Evolutionary conservation across 139 green algal species (phyloP).

Genomic region (Nannochloris sp.): DNA sequence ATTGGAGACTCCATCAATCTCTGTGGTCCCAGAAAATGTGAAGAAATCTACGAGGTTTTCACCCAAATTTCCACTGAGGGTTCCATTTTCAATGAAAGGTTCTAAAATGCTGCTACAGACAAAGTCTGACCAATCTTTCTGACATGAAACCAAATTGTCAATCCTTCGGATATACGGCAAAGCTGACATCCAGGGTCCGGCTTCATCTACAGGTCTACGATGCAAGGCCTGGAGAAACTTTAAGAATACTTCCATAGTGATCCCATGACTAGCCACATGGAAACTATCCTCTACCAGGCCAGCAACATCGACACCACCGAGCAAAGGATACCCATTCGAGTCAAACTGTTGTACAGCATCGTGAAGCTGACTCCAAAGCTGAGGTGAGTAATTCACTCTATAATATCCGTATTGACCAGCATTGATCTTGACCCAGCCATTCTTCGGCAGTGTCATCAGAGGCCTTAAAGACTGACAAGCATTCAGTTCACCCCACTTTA

Average conservation of each 20-base stretch:
- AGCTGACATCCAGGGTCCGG: conserved; percentile 33
- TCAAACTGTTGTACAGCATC: conserved; percentile 14
- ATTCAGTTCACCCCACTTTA: conserved; percentile 19
- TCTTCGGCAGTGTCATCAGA: neutral
- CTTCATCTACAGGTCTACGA: conserved; percentile 11
- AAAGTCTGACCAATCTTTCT: neutral
- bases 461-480: conserved; percentile 6
- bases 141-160: conserved; percentile 14
- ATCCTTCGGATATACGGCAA: conserved; percentile 16
- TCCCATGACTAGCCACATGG: conserved; percentile 28
- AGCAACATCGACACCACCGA: conserved; percentile 33
- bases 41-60: neutral
- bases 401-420: conserved; percentile 47
- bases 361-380: conserved; percentile 34
- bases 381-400: conserved; percentile 45
- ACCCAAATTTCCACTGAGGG: neutral
- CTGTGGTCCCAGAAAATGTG: conserved; percentile 6
- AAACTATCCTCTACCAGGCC: conserved; percentile 51
- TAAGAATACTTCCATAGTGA: conserved; percentile 33
- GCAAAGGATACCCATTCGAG: neutral
- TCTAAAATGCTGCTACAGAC: neutral
- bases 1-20: neutral
- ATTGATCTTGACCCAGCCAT: conserved; percentile 62
- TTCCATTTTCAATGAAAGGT: conserved; percentile 4
- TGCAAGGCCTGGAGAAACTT: conserved; percentile 12